phyloP scores from a whole-genome alignment of 805 yeast species.

The Metschnikowia arizonensis region DNA sequence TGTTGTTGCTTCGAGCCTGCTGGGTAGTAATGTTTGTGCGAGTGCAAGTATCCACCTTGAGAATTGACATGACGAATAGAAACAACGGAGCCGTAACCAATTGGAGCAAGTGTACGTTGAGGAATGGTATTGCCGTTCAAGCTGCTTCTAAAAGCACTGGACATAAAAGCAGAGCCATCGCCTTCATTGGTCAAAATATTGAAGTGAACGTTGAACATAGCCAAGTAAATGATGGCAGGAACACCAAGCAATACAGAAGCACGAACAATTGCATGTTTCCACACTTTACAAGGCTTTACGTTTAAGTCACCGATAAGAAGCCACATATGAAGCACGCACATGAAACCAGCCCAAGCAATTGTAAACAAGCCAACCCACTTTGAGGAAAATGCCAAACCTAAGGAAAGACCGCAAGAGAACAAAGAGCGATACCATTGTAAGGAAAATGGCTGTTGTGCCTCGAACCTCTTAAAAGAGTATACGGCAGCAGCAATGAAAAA shows the following conservation, averaged over 20 bases:
- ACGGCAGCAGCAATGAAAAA: constrained; percentile 72
- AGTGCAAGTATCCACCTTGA: constrained; percentile 77
- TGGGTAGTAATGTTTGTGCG: constrained; percentile 68
- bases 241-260: constrained; percentile 52
- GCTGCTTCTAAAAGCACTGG: constrained; percentile 66
- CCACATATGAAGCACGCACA: constrained; percentile 64
- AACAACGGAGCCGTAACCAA: constrained; percentile 67
- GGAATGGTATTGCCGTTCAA: constrained; percentile 62
- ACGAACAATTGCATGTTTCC: constrained; percentile 48
- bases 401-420: constrained; percentile 59
- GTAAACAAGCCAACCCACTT: constrained; percentile 88
- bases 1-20: constrained; percentile 85
- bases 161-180: constrained; percentile 68
- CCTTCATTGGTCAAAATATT: constrained; percentile 55
- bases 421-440: constrained; percentile 56
- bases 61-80: constrained; percentile 67
- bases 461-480: constrained; percentile 63
- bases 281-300: constrained; percentile 41
- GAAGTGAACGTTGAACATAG: constrained; percentile 64
- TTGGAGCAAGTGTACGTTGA: constrained; percentile 52
- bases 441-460: constrained; percentile 59
- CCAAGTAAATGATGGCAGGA: constrained; percentile 53
- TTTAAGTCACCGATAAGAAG: constrained; percentile 66
- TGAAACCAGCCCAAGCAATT: constrained; percentile 67
- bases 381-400: constrained; percentile 69